These are phyloP conservation scores for Cynara cardunculus DNA, from an alignment of 129 eudicot genomes.

Conservation along the genomic window DNA sequence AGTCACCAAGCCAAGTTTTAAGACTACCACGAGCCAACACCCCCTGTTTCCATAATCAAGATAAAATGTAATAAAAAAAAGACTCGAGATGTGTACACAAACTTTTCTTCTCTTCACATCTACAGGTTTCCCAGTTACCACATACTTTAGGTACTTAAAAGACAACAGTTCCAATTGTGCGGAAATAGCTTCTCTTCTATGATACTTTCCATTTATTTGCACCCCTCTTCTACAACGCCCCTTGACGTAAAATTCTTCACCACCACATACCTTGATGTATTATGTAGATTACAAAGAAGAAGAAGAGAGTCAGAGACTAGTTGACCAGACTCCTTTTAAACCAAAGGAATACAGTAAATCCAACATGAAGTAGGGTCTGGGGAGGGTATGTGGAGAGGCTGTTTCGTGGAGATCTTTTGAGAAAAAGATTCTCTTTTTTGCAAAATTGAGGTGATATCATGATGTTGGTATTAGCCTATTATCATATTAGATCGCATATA, in stretches of 20 bases:
- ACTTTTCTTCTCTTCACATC: too few relatives aligned
- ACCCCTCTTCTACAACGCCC: too few relatives aligned
- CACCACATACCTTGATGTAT: not conserved
- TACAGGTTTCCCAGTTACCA: not conserved
- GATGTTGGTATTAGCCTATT: not conserved
- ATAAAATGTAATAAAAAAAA: too few relatives aligned
- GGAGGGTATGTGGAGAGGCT: not conserved
- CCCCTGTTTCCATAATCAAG: not conserved
- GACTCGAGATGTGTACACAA: not conserved
- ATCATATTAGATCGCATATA: not conserved
- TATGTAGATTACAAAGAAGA: not conserved
- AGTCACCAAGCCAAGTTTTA: not conserved
- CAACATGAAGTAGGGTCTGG: not conserved
- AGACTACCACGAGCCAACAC: too few relatives aligned
- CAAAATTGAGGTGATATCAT: not conserved
- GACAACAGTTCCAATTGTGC: not conserved
- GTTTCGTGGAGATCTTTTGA: not conserved
- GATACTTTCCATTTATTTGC: not conserved
- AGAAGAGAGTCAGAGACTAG: not conserved
- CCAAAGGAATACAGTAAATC: not conserved
- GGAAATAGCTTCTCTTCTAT: not conserved
- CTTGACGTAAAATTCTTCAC: not conserved
- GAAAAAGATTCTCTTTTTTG: not conserved
- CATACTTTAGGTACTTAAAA: not conserved
- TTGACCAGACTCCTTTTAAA: not conserved